These are phyloP conservation scores for Schizonepeta tenuifolia DNA, from an alignment of 257 asterid species.

Conservation along the genomic window DNA sequence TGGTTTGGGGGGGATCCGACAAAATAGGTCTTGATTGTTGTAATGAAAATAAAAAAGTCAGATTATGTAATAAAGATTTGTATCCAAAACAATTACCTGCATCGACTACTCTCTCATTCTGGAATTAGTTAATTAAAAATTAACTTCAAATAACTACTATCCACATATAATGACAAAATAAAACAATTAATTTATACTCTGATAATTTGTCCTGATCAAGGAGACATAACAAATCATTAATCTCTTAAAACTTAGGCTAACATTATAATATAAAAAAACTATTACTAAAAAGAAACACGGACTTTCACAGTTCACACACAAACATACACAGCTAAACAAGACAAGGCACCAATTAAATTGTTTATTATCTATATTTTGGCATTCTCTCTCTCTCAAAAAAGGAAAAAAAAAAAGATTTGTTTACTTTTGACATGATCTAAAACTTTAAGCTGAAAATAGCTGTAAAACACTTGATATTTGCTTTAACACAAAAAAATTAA, in stretches of 20 bases:
- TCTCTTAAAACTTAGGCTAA: not conserved
- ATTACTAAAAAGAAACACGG: not conserved
- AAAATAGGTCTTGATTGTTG: not conserved
- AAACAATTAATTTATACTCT: not conserved
- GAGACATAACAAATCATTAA: not conserved
- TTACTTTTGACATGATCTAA: slow-evolving; percentile 19
- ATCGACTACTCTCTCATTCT: not conserved
- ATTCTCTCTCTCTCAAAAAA: too few relatives aligned
- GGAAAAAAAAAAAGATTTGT: too few relatives aligned
- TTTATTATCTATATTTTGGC: slow-evolving; percentile 17
- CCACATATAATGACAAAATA: not conserved
- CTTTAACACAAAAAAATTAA: not conserved
- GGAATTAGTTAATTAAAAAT: not conserved
- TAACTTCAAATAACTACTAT: not conserved
- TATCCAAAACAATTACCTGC: not conserved
- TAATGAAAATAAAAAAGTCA: not conserved
- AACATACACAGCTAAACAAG: slow-evolving; percentile 6
- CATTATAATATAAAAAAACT: not conserved
- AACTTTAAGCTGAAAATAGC: slow-evolving; percentile 24
- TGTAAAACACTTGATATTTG: slow-evolving; percentile 29
- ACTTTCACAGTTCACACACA: slow-evolving; percentile 9
- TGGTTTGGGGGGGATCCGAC: not conserved
- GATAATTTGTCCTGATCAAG: not conserved
- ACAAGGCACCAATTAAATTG: slow-evolving; percentile 19
- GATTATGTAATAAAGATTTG: not conserved